Percentiles rank a stretch among this genome's conserved stretches.
Evolutionary conservation across 2,329 filamentous ascomycete species (phyloP).

Genomic region (Cordyceps tenuipes): DNA sequence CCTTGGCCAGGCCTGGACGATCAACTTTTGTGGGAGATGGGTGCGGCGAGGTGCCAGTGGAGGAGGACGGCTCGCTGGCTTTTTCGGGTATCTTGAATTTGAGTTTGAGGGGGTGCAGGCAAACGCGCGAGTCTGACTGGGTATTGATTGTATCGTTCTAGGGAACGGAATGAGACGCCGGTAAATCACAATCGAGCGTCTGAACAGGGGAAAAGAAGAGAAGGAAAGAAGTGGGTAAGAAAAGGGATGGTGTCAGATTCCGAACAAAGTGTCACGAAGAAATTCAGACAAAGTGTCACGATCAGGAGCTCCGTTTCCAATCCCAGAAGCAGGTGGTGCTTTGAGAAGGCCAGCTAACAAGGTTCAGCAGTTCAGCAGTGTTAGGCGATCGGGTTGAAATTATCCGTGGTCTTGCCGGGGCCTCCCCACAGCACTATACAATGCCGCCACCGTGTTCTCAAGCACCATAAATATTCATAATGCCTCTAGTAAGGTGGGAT

Average conservation of each 20-base stretch:
- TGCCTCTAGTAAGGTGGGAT: no score
- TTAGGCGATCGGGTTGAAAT: slow-evolving; percentile 10
- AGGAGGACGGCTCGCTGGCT: not conserved
- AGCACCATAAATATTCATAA: no score
- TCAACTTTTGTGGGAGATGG: not conserved
- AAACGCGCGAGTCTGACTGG: not conserved
- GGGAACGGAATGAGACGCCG: not conserved
- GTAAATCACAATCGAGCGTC: not conserved
- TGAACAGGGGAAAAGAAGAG: not conserved
- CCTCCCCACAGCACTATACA: not conserved
- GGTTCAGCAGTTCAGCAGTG: not conserved
- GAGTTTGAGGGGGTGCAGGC: not conserved
- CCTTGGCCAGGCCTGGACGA: slow-evolving; percentile 27
- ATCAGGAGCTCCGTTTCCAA: not conserved
- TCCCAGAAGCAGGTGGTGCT: not conserved
- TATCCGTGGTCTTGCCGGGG: slow-evolving; percentile 8
- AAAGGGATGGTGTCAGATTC: not conserved
- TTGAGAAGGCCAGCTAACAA: slow-evolving; percentile 7
- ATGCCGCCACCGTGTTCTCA: slow-evolving; percentile 15
- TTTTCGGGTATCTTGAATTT: not conserved
- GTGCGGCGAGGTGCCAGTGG: not conserved
- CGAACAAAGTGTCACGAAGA: slow-evolving; percentile 11
- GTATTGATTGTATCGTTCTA: not conserved
- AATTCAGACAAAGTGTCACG: slow-evolving; percentile 8
- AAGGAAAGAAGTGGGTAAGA: not conserved